A percentile compares a stretch with the other conserved stretches of the same genome.
phyloP scores from a whole-genome alignment of 192 early-diverging fungal species.

The Pilobolus umbonatus region DNA sequence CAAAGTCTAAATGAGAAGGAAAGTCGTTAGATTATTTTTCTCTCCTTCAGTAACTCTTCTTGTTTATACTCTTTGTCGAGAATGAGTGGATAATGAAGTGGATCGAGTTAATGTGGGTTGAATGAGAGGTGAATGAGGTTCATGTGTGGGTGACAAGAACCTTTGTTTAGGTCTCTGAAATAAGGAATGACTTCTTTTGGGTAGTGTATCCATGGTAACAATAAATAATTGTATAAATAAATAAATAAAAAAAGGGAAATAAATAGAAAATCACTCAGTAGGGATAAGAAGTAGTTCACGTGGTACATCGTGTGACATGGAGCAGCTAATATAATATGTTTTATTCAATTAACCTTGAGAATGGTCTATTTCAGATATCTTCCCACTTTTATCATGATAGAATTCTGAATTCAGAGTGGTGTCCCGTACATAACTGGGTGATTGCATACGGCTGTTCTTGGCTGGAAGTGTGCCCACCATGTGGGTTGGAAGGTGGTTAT shows the following conservation, averaged over 20 bases:
- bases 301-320: not conserved
- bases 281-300: not conserved
- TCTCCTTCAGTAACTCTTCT: not conserved
- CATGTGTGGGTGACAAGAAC: no score
- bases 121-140: no score
- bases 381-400: constrained; percentile 11
- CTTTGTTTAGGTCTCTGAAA: no score
- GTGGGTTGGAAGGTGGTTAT: constrained; percentile 8
- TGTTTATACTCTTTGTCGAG: constrained; percentile 5
- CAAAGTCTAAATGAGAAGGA: not conserved
- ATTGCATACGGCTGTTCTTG: not conserved
- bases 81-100: not conserved
- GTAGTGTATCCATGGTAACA: not conserved
- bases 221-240: not conserved
- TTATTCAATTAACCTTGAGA: not conserved
- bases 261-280: not conserved
- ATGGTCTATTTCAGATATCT: constrained; percentile 17
- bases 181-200: constrained; percentile 16
- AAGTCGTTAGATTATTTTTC: not conserved
- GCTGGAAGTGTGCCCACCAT: not conserved
- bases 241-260: not conserved
- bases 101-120: not conserved
- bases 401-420: constrained; percentile 6
- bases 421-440: constrained; percentile 4
- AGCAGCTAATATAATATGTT: no score